Evolutionary conservation across 2,329 filamentous ascomycete species (phyloP).

Genomic region (Colletotrichum sp.): DNA sequence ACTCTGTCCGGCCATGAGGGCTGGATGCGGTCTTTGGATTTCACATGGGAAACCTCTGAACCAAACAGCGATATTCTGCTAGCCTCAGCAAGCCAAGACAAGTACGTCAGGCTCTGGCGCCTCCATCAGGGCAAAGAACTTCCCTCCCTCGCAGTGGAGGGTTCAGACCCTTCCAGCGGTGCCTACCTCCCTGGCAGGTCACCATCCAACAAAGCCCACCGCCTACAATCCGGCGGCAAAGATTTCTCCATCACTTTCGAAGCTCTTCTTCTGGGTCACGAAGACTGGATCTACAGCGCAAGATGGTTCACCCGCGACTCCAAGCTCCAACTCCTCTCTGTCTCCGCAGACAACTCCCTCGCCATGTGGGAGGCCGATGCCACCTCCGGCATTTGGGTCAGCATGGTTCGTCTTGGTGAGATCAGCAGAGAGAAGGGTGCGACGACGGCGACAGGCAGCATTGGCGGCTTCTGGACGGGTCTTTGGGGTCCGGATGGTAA

Average conservation of each 20-base stretch:
- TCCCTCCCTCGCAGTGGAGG: conserved; percentile 58
- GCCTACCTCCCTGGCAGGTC: conserved; percentile 71
- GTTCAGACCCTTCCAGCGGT: conserved; percentile 61
- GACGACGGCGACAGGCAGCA: conserved; percentile 93
- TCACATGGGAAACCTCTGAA: conserved; percentile 66
- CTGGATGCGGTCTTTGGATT: conserved; percentile 88
- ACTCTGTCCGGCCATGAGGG: conserved; percentile 90
- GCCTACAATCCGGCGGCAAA: conserved; percentile 64
- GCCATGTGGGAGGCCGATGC: conserved; percentile 90
- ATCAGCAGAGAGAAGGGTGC: conserved; percentile 95
- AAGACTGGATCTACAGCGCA: conserved; percentile 97
- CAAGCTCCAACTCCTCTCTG: conserved; percentile 78
- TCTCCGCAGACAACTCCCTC: conserved; percentile 94
- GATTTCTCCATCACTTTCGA: conserved; percentile 91
- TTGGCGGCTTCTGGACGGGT: conserved; percentile 95
- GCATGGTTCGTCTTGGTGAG: conserved; percentile 83
- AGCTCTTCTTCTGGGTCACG: conserved; percentile 89
- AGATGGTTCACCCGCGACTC: conserved; percentile 67
- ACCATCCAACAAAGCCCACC: conserved; percentile 88
- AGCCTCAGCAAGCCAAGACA: conserved; percentile 95
- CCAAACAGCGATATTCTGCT: conserved; percentile 74
- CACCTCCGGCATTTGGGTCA: conserved; percentile 89
- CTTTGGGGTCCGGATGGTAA: conserved; percentile 84
- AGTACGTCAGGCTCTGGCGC: conserved; percentile 94
- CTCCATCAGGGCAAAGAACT: conserved; percentile 74